phyloP scores from a whole-genome alignment of 805 yeast genomes.

The Ogataea populi-albae region DNA sequence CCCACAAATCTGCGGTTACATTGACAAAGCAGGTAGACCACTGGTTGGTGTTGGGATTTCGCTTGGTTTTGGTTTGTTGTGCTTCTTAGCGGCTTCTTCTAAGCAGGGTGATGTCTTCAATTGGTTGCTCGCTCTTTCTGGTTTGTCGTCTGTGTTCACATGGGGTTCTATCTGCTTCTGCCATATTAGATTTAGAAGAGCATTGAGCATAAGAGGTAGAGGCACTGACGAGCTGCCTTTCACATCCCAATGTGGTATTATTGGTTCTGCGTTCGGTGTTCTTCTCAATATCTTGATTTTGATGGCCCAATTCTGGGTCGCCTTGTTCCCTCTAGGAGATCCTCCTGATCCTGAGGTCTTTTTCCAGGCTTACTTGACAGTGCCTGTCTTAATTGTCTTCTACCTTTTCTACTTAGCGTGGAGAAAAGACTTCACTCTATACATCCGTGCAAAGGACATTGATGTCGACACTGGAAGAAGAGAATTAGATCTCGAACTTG shows the following conservation, averaged over 20 bases:
- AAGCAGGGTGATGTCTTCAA: slow-evolving; percentile 57
- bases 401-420: slow-evolving; percentile 35
- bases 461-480: slow-evolving; percentile 66
- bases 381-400: slow-evolving; percentile 57
- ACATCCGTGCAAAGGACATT: slow-evolving; percentile 45
- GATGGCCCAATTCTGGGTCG: slow-evolving; percentile 79
- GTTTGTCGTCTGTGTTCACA: slow-evolving; percentile 71
- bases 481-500: slow-evolving; percentile 52
- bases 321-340: slow-evolving; percentile 63
- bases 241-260: slow-evolving; percentile 63
- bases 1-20: slow-evolving; percentile 59
- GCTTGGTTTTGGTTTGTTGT: slow-evolving; percentile 53
- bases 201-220: slow-evolving; percentile 64
- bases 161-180: slow-evolving; percentile 75
- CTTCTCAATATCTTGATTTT: slow-evolving; percentile 57
- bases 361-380: slow-evolving; percentile 64
- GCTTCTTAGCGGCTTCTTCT: slow-evolving; percentile 62
- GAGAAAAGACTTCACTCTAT: slow-evolving; percentile 44
- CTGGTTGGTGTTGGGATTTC: slow-evolving; percentile 58
- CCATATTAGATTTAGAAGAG: slow-evolving; percentile 70
- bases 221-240: slow-evolving; percentile 64
- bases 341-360: slow-evolving; percentile 53
- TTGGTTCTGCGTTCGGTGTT: slow-evolving; percentile 65
- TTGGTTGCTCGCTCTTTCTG: slow-evolving; percentile 78
- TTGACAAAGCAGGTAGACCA: slow-evolving; percentile 80